Percentiles rank a stretch among this genome's conserved stretches.
phyloP scores from a whole-genome alignment of 2,329 filamentous ascomycete species.

The Fusarium fujikuroi region DNA sequence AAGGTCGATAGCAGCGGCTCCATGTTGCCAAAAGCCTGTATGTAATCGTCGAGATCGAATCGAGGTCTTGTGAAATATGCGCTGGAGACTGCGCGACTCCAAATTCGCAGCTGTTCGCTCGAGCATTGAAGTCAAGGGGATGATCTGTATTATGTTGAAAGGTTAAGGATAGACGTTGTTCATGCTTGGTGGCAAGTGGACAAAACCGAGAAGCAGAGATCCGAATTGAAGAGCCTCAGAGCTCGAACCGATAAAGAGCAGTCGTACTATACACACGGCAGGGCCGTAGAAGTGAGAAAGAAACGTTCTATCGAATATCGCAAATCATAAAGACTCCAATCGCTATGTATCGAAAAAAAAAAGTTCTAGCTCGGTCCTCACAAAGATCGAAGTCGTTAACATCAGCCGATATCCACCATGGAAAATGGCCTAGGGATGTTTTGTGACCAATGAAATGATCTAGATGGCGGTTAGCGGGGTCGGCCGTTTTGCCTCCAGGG shows the following conservation, averaged over 20 bases:
- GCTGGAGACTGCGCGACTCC: conserved; percentile 66
- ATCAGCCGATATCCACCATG: conserved; percentile 29
- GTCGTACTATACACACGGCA: not conserved
- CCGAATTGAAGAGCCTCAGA: conserved; percentile 17
- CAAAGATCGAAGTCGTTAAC: conserved; percentile 22
- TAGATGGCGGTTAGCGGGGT: not conserved
- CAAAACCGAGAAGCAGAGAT: not conserved
- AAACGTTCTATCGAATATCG: not conserved
- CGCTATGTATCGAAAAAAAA: conserved; percentile 21
- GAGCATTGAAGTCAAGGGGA: conserved; percentile 58
- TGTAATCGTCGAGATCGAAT: conserved; percentile 58
- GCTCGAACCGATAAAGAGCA: not conserved
- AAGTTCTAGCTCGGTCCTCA: conserved; percentile 3
- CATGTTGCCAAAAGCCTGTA: conserved; percentile 65
- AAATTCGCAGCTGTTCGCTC: conserved; percentile 67
- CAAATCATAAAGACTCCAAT: not conserved
- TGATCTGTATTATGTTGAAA: conserved; percentile 27
- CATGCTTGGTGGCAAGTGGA: conserved; percentile 40
- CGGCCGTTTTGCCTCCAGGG: conserved; percentile 14
- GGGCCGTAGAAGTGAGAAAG: not conserved
- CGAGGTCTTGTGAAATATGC: conserved; percentile 57
- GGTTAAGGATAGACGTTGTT: conserved; percentile 17
- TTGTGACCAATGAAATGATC: conserved; percentile 17
- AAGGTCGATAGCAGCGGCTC: conserved; percentile 61
- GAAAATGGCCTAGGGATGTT: conserved; percentile 2